Percentiles rank a stretch among this genome's conserved stretches.
These are phyloP conservation scores for Nakaseomyces nivariensis DNA, from an alignment of 1,139 yeast species.

Conservation along the genomic window DNA sequence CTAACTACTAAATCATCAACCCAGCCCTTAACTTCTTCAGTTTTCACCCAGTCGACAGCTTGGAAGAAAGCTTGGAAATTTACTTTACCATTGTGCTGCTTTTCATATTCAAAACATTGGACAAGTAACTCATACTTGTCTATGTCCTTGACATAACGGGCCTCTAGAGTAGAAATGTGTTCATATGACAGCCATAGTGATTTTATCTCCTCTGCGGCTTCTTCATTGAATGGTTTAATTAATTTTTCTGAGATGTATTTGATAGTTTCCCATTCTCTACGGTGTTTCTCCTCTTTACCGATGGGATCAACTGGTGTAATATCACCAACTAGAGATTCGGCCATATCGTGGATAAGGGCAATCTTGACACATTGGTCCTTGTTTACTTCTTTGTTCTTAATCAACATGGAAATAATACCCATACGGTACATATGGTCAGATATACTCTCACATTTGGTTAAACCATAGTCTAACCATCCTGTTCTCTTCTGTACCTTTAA, in stretches of 20 bases:
- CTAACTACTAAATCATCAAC: slow-evolving; percentile 49
- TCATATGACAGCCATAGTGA: slow-evolving; percentile 89
- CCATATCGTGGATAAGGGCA: slow-evolving; percentile 86
- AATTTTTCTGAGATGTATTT: slow-evolving; percentile 48
- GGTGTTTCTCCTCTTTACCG: slow-evolving; percentile 62
- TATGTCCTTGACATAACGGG: slow-evolving; percentile 85
- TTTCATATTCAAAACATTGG: slow-evolving; percentile 89
- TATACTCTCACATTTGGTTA: slow-evolving; percentile 60
- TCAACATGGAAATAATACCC: slow-evolving; percentile 73
- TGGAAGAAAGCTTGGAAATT: slow-evolving; percentile 54
- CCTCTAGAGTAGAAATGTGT: slow-evolving; percentile 69
- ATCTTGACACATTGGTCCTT: slow-evolving; percentile 66
- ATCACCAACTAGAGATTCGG: slow-evolving; percentile 90
- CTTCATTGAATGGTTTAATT: slow-evolving; percentile 52
- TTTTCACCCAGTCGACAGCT: slow-evolving; percentile 55
- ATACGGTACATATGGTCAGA: slow-evolving; percentile 96
- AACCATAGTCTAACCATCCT: slow-evolving; percentile 83
- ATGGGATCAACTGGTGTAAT: slow-evolving; percentile 79
- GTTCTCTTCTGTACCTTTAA: slow-evolving; percentile 81
- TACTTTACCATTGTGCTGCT: slow-evolving; percentile 44
- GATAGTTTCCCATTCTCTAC: slow-evolving; percentile 72
- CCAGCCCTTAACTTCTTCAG: slow-evolving; percentile 62
- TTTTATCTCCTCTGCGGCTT: slow-evolving; percentile 56
- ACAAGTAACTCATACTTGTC: slow-evolving; percentile 90
- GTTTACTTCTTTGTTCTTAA: slow-evolving; percentile 43